Conservation (phyloP, 2,329 filamentous ascomycete species). For the Xylariomycetidae sp. region DNA sequence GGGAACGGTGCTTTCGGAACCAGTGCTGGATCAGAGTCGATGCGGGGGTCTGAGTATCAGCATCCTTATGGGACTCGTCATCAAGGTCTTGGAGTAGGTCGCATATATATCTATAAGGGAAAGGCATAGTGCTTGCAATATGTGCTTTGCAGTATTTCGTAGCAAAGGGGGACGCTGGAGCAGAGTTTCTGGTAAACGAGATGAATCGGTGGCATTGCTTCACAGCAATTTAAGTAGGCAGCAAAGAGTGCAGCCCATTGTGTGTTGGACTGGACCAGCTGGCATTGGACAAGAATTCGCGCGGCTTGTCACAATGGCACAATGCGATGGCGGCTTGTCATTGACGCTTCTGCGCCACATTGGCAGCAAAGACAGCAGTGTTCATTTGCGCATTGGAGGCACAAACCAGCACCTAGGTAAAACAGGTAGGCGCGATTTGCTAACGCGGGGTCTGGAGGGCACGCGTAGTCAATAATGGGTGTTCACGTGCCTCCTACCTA, state of each 20-base stretch:
- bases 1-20: constrained; percentile 59
- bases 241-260: constrained; percentile 5
- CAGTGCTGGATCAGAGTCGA: constrained; percentile 49
- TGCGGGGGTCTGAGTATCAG: constrained; percentile 24
- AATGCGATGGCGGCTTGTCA: too few species aligned
- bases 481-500: constrained; percentile 16
- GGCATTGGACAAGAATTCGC: too few species aligned
- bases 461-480: constrained; percentile 19
- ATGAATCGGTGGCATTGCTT: constrained; percentile 1
- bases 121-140: constrained; percentile 35
- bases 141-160: too few species aligned
- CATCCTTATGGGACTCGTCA: constrained; percentile 27
- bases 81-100: constrained; percentile 67
- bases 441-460: constrained; percentile 6
- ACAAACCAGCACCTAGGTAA: not conserved
- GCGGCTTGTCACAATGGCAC: too few species aligned
- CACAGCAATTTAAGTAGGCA: constrained; percentile 6
- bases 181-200: constrained; percentile 1
- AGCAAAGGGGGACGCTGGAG: too few species aligned
- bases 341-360: too few species aligned
- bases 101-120: constrained; percentile 66
- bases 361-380: constrained; percentile 1
- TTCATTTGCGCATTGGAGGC: constrained; percentile 4
- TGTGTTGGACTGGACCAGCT: too few species aligned
- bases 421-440: constrained; percentile 7